A percentile compares a stretch with the other conserved stretches of the same genome.
Evolutionary conservation across 805 yeast species (phyloP).

Genomic region (Yamadazyma tumulicola): DNA sequence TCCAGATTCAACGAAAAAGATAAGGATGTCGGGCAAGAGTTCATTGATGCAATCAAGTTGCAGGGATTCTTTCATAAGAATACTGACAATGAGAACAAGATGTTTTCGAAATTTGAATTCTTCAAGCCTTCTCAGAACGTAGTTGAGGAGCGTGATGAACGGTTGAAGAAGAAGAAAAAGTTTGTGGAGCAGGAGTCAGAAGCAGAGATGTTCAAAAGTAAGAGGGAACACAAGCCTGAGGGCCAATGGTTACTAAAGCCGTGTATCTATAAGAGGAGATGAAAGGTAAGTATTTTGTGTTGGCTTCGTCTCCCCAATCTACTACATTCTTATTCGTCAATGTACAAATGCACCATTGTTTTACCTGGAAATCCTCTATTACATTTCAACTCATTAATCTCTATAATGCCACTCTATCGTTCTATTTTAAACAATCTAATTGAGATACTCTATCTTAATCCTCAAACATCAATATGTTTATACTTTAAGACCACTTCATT

Average conservation of each 20-base stretch:
- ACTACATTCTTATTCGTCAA: too few relatives aligned
- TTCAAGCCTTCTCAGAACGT: constrained; percentile 78
- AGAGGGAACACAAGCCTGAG: constrained; percentile 57
- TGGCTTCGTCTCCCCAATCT: too few relatives aligned
- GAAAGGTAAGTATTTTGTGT: too few relatives aligned
- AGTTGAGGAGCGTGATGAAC: constrained; percentile 57
- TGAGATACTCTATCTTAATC: constrained; percentile 1
- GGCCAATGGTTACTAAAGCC: constrained; percentile 93
- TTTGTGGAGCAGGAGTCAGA: constrained; percentile 70
- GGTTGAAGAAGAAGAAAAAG: constrained; percentile 57
- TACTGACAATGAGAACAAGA: constrained; percentile 83
- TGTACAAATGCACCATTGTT: too few relatives aligned
- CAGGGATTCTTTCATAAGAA: constrained; percentile 83
- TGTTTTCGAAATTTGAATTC: constrained; percentile 94
- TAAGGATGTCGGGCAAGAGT: constrained; percentile 61
- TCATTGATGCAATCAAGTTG: constrained; percentile 71
- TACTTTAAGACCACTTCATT: constrained; percentile 43
- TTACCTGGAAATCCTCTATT: too few relatives aligned
- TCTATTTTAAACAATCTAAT: background rate
- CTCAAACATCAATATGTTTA: constrained; percentile 9
- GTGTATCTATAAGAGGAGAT: constrained; percentile 87
- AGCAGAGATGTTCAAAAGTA: constrained; percentile 54
- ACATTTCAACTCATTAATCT: too few relatives aligned
- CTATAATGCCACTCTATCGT: too few relatives aligned
- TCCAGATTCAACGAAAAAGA: constrained; percentile 73